Conservation (phyloP, 1,284 basidiomycete genomes). For the Xanthoconium separans region DNA sequence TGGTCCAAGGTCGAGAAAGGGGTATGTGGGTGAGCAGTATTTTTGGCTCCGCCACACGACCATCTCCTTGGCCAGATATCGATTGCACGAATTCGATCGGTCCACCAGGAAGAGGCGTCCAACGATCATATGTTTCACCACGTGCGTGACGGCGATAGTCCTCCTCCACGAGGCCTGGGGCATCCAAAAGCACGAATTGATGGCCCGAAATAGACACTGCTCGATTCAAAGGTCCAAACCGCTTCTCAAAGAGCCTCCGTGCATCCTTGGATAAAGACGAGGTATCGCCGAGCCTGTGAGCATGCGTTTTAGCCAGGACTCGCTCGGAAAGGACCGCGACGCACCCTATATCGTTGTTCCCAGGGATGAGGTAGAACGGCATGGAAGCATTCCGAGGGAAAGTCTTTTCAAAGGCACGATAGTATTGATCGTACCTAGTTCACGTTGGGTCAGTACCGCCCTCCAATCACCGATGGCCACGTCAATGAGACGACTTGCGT, state of each 20-base stretch:
- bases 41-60: conserved; percentile 35
- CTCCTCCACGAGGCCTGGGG: conserved; percentile 78
- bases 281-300: conserved; percentile 56
- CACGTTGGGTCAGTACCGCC: not conserved
- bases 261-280: conserved; percentile 58
- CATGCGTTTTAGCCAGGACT: not conserved
- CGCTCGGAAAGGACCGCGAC: conserved; percentile 12
- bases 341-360: conserved; percentile 86
- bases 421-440: conserved; percentile 67
- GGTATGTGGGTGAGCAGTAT: conserved; percentile 85
- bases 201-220: conserved; percentile 62
- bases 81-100: conserved; percentile 68
- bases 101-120: conserved; percentile 57
- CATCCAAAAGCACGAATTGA: conserved; percentile 72
- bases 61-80: conserved; percentile 37
- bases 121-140: conserved; percentile 49
- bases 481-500: conserved; percentile 53
- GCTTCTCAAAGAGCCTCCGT: conserved; percentile 58
- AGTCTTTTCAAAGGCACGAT: conserved; percentile 64
- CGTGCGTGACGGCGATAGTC: conserved; percentile 60
- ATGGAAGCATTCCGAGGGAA: conserved; percentile 48
- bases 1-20: conserved; percentile 68
- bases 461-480: not conserved
- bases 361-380: conserved; percentile 73
- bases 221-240: conserved; percentile 66